A percentile compares a stretch with the other conserved stretches of the same genome.
Evolutionary conservation across 208 protist genomes (phyloP).

Genomic region (Acanthamoeba pearcei): DNA sequence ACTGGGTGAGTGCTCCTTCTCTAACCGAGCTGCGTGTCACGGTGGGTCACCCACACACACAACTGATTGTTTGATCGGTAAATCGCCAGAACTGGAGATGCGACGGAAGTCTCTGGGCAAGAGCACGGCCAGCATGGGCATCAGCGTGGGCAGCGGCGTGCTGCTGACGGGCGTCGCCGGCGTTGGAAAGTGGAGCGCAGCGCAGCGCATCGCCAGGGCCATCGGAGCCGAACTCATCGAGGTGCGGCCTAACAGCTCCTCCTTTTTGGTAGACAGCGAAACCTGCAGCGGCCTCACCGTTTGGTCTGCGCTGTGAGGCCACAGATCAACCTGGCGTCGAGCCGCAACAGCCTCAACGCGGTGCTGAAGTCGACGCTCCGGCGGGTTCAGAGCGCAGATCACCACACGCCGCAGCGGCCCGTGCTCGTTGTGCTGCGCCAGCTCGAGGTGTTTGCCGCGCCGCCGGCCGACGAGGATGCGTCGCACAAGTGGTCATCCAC

Average conservation of each 20-base stretch:
- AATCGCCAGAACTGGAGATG: not conserved
- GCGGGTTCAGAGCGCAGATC: not conserved
- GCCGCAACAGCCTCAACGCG: not conserved
- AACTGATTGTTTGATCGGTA: not conserved
- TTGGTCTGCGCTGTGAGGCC: not conserved
- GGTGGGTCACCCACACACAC: not conserved
- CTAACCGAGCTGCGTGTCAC: not conserved
- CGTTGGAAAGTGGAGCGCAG: not conserved
- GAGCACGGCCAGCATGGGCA: not conserved
- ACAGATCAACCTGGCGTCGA: not conserved
- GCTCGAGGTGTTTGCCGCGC: conserved; percentile 1
- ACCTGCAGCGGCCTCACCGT: not conserved
- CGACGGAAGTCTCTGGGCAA: not conserved
- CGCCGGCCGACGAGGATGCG: not conserved
- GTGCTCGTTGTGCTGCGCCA: conserved; percentile 24
- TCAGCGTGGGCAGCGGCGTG: conserved; percentile 26
- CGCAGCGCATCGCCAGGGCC: not conserved
- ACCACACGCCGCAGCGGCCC: not conserved
- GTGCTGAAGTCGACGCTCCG: not conserved
- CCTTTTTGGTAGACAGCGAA: not conserved
- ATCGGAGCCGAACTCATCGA: conserved; percentile 2
- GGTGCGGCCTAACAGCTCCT: not conserved
- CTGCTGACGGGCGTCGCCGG: conserved; percentile 11
- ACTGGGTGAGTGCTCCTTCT: not conserved
- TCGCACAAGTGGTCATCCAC: not conserved